These are phyloP conservation scores for Globisporangium nunn DNA, from an alignment of 352 stramenopile genomes.

Conservation along the genomic window DNA sequence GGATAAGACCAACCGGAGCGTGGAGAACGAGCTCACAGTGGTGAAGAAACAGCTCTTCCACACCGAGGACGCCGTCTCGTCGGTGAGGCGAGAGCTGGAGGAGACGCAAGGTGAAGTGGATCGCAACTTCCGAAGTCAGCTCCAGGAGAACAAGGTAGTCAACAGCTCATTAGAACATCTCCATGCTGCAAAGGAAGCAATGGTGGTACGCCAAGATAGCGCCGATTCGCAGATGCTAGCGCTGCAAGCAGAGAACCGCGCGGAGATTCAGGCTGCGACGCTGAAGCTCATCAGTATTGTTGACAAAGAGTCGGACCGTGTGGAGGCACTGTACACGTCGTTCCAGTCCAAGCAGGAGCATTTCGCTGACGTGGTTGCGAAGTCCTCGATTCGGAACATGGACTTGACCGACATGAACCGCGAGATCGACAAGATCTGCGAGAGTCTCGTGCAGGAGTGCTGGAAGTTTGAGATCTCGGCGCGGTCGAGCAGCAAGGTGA, in stretches of 20 bases:
- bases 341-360: conserved; percentile 82
- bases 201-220: conserved; percentile 42
- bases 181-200: conserved; percentile 38
- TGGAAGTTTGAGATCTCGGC: conserved; percentile 86
- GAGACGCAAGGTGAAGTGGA: conserved; percentile 51
- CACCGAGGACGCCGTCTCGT: conserved; percentile 59
- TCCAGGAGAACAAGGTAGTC: conserved; percentile 46
- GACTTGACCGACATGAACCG: conserved; percentile 70
- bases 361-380: conserved; percentile 68
- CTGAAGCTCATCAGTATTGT: conserved; percentile 59
- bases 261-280: conserved; percentile 62
- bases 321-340: conserved; percentile 70
- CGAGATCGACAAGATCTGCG: conserved; percentile 70
- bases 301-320: conserved; percentile 74
- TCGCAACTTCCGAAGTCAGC: conserved; percentile 43
- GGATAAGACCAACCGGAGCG: conserved; percentile 38
- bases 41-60: conserved; percentile 77
- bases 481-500: conserved; percentile 44
- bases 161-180: conserved; percentile 32
- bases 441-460: conserved; percentile 77
- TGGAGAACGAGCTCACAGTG: conserved; percentile 53
- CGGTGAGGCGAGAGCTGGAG: conserved; percentile 49
- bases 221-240: conserved; percentile 59
- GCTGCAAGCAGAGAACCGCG: conserved; percentile 62
- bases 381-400: conserved; percentile 81